These are phyloP conservation scores for Neurospora discreta DNA, from an alignment of 495 filamentous ascomycete genomes.

Conservation along the genomic window DNA sequence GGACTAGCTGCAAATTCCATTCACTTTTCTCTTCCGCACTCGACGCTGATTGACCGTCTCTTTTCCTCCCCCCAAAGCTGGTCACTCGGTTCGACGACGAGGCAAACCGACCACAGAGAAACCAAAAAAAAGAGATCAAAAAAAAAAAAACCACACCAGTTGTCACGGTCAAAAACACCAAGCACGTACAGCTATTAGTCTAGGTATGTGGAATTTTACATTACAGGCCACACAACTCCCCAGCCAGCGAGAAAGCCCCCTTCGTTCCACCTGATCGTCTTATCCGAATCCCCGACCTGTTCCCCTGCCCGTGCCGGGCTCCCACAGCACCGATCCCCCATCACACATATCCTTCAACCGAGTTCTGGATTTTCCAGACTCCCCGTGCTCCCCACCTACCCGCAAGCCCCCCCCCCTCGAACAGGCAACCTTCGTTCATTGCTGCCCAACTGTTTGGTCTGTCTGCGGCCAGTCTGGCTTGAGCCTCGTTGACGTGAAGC, in stretches of 20 bases:
- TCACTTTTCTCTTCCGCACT: background rate
- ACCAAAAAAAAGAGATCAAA: background rate
- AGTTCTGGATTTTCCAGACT: slow-evolving; percentile 8
- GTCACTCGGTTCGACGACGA: background rate
- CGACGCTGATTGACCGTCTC: background rate
- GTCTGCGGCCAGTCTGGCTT: slow-evolving; percentile 6
- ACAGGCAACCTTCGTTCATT: slow-evolving; percentile 11
- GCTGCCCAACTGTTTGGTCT: slow-evolving; percentile 20
- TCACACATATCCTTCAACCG: slow-evolving; percentile 12
- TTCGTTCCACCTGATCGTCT: slow-evolving; percentile 1
- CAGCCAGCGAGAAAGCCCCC: background rate
- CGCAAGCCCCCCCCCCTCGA: slow-evolving; percentile 5
- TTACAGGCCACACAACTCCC: background rate
- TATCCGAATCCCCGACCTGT: background rate
- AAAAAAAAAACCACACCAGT: background rate
- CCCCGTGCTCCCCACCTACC: slow-evolving; percentile 12
- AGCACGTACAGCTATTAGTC: background rate
- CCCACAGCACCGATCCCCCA: slow-evolving; percentile 11
- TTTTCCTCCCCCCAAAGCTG: background rate
- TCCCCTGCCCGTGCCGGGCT: slow-evolving; percentile 2
- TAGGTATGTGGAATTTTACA: background rate
- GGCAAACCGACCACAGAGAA: background rate
- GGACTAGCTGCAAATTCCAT: background rate
- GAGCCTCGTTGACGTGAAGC: slow-evolving; percentile 9
- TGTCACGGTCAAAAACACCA: background rate